Base-by-base conservation (phyloP, 495 filamentous ascomycete species). In the Xylaria telfairii region DNA sequence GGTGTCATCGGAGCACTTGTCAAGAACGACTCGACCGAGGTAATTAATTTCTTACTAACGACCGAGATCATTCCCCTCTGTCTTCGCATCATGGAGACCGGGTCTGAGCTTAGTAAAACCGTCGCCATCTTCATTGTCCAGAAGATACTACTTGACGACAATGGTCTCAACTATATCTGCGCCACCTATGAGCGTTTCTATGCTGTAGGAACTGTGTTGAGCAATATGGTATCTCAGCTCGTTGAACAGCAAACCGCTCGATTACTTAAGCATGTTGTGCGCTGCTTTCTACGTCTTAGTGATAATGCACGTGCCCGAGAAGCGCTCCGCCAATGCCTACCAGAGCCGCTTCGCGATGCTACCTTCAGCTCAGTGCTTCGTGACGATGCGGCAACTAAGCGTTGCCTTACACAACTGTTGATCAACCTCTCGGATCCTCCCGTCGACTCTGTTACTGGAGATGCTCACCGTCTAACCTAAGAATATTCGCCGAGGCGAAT, bases 51-150 rank as follows among this genome's bases (percentile, higher is more conserved):
- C 81, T 90, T 99, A 37, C 88, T 99, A 17, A 98, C 96, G 3
- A 99, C 96, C 39, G 96, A 99, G 81, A 99, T 99, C 74, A 99
- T 99, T 66, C 96, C 96, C 7, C 88, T 99, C 4, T 99, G 96
- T 78, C 92, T 99, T 32, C 90, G 96, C 41, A 98, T 99, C 77
- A 99, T 99, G 96, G 96, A 99, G 84, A 99, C 96, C 0, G 96
- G 96, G 41, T 98, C 96, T 0, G 96, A 99, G 78, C 85, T 99
- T 54, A 97, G 94, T 86, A 99, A 99, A 84, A 99, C 96, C 1
- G 96, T 99, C 10, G 96, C 96, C 44, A 99, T 99, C 72, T 99
- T 99, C 84, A 99, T 99, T 76, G 96, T 99, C n/a, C 96, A 99
- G 83, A 99, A 99, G 83, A 99, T 99, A 42, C 83, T 99, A 47